Evolutionary conservation across 106 monocot species (phyloP), one percentile per base, ranked within the genome.

Genomic region (Narthecium ossifragum): DNA sequence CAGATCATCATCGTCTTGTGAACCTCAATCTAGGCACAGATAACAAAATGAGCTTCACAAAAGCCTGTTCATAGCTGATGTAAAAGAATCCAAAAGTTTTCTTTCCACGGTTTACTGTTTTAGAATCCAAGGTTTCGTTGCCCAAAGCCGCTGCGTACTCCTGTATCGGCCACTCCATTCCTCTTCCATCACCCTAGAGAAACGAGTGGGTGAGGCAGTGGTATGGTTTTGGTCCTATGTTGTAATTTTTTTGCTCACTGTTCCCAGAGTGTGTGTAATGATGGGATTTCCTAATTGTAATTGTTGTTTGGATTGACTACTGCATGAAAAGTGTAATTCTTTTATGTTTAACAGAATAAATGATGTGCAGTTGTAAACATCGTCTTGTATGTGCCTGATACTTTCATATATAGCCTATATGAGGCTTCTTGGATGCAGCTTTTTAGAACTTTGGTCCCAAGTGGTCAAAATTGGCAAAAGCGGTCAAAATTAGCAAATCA

Each of bases 1-100:
- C 60, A 73, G 68, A 65, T 66, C 69, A 41, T 79, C 84, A 6
- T 57, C 75, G 13, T 78, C 72, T 2, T 49, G 72, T 50, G 74
- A 54, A 31, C 63, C 63, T 0, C 71, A 61, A 12, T 36, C 76
- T 25, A 75, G 81, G 10, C 76, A 63, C 34, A 74, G 74, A 75
- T 86, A 72, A 53, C n/a, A n/a, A n/a, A n/a, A n/a, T n/a, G n/a
- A n/a, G n/a, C n/a, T n/a, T n/a, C n/a, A n/a, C n/a, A n/a, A n/a
- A n/a, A n/a, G n/a, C n/a, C n/a, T n/a, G n/a, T n/a, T n/a, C n/a
- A n/a, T n/a, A n/a, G n/a, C n/a, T n/a, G n/a, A n/a, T 5, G 17
- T 53, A 26, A 8, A 27, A 10, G 10, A 36, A 36, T 6, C n/a
- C n/a, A n/a, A n/a, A 49, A 6, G 49, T 22, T 49, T 49, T 49